Conservation (phyloP, 352 stramenopile genomes). For the Phytophthora fragariae region DNA sequence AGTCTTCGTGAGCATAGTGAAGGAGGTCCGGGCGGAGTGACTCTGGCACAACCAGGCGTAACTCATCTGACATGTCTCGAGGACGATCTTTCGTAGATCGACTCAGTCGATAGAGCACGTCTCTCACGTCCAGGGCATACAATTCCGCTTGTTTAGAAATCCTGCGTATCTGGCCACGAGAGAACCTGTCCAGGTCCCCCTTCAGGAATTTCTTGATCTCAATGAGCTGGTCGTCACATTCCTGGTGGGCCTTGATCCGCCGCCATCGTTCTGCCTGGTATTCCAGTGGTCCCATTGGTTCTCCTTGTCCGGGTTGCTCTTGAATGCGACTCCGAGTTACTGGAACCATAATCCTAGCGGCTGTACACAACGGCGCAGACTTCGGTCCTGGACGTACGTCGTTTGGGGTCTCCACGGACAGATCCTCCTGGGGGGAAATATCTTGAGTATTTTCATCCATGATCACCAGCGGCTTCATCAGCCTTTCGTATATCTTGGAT, state of each 20-base stretch:
- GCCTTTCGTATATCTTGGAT: conserved; percentile 1
- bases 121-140: not conserved
- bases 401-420: not conserved
- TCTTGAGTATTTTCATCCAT: not conserved
- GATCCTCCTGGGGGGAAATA: not conserved
- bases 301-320: not conserved
- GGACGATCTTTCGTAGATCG: not conserved
- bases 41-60: not conserved
- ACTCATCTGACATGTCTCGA: not conserved
- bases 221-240: not conserved
- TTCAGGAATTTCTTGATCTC: too few relatives aligned
- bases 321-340: not conserved
- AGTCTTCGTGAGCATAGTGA: not conserved
- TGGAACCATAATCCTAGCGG: not conserved
- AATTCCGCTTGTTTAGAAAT: too few relatives aligned
- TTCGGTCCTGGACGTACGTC: not conserved
- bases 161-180: too few relatives aligned
- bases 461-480: not conserved
- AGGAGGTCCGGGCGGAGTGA: not conserved
- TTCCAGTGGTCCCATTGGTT: not conserved
- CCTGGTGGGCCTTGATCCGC: conserved; percentile 3
- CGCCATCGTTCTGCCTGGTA: conserved; percentile 10
- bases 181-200: too few relatives aligned
- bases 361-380: not conserved
- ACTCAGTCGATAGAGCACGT: not conserved